A percentile compares a stretch with the other conserved stretches of the same genome.
phyloP scores from a whole-genome alignment of 2,329 filamentous ascomycete species.

The Aspergillus spinulosporus region DNA sequence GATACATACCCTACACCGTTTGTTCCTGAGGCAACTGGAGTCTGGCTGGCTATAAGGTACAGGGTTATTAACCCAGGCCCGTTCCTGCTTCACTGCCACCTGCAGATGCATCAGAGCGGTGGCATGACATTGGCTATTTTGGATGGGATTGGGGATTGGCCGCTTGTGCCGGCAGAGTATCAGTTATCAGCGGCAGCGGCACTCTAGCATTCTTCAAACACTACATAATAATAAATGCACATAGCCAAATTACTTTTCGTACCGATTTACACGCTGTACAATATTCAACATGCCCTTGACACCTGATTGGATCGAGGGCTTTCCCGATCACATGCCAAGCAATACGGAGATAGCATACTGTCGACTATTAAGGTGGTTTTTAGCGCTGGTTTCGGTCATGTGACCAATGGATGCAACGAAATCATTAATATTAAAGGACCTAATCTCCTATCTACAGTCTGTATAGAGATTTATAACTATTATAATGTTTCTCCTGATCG shows the following conservation, averaged over 20 bases:
- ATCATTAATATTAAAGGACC: no score
- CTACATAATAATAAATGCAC: neutral
- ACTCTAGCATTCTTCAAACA: neutral
- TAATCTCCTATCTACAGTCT: no score
- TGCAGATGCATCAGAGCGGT: slow-evolving; percentile 52
- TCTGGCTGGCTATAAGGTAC: slow-evolving; percentile 51
- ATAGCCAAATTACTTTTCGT: no score
- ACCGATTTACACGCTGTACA: neutral
- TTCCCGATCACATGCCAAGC: neutral
- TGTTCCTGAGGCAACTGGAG: slow-evolving; percentile 28
- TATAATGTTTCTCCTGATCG: no score
- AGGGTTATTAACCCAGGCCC: slow-evolving; percentile 51
- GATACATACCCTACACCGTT: slow-evolving; percentile 51
- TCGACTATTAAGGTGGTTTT: no score
- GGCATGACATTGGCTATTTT: slow-evolving; percentile 53
- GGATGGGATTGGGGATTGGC: slow-evolving; percentile 53
- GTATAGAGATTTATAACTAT: no score
- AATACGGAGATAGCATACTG: no score
- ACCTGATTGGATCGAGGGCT: neutral
- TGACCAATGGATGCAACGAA: no score
- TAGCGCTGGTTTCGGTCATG: no score
- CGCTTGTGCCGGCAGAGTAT: slow-evolving; percentile 28
- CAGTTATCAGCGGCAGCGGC: neutral
- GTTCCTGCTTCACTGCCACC: slow-evolving; percentile 55
- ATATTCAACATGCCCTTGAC: neutral